Conservation (phyloP, 1,139 yeast genomes). For the Debaryomyces psychrophilus region DNA sequence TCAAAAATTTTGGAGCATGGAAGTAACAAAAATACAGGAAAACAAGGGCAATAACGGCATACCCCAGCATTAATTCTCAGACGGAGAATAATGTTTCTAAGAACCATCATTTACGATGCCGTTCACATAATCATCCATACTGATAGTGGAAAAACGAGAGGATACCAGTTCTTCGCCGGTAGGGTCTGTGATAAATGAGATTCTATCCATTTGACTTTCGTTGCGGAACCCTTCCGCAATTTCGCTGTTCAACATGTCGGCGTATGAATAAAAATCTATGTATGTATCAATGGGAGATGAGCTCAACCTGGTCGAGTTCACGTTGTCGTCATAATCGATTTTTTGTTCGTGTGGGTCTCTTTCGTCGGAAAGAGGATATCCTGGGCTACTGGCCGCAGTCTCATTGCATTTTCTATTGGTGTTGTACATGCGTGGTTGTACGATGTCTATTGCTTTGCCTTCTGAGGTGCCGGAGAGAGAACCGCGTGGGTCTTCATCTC, state of each 20-base stretch:
- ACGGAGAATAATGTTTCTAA: neutral
- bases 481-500: too few species aligned
- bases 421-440: neutral
- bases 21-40: too few species aligned
- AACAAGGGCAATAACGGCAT: too few species aligned
- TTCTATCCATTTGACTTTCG: neutral
- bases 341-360: neutral
- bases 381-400: neutral
- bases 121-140: constrained; percentile 24
- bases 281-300: constrained; percentile 13
- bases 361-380: neutral
- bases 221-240: neutral
- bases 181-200: neutral
- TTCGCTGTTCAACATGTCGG: constrained; percentile 30
- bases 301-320: neutral
- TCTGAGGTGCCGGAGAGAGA: neutral
- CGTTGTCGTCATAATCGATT: too few species aligned
- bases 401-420: neutral
- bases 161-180: neutral
- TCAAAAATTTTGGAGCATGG: too few species aligned
- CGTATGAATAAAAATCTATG: constrained; percentile 32
- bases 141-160: constrained; percentile 19
- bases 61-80: too few species aligned
- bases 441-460: neutral
- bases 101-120: neutral